These are phyloP conservation scores for Lotmaria passim DNA, from an alignment of 208 protist species.

Conservation along the genomic window DNA sequence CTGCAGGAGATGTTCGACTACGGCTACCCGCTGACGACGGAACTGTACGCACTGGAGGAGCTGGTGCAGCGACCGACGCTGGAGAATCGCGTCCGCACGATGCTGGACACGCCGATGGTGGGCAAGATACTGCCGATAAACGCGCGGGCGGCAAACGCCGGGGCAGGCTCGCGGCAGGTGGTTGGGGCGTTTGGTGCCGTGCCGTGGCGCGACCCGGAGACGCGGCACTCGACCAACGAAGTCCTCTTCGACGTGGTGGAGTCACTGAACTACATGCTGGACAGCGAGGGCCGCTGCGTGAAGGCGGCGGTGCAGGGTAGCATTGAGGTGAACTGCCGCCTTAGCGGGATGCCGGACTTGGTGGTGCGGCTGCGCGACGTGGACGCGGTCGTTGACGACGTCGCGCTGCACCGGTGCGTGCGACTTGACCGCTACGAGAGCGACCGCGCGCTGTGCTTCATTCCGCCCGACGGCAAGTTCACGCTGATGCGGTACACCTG, in stretches of 20 bases:
- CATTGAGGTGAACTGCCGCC: constrained; percentile 83
- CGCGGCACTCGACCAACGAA: constrained; percentile 83
- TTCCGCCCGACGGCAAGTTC: constrained; percentile 92
- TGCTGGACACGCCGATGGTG: constrained; percentile 57
- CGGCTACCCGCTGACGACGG: constrained; percentile 91
- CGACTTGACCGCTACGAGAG: constrained; percentile 65
- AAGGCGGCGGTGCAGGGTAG: constrained; percentile 68
- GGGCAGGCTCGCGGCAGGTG: constrained; percentile 27
- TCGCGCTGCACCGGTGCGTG: constrained; percentile 91
- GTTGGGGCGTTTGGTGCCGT: constrained; percentile 28
- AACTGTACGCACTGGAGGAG: constrained; percentile 85
- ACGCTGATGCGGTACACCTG: constrained; percentile 86
- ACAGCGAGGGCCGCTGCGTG: constrained; percentile 73
- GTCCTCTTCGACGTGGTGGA: constrained; percentile 95
- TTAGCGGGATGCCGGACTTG: constrained; percentile 92
- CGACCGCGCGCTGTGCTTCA: constrained; percentile 83
- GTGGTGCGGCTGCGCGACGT: constrained; percentile 69
- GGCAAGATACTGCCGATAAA: constrained; percentile 27
- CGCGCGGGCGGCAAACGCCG: constrained; percentile 19
- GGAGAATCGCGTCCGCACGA: constrained; percentile 81
- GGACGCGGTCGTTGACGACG: constrained; percentile 71
- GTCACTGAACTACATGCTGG: constrained; percentile 81
- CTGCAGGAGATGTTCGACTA: constrained; percentile 93
- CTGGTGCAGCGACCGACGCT: constrained; percentile 84
- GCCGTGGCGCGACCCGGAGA: constrained; percentile 82